Conservation (phyloP, 2,329 filamentous ascomycete genomes). For the Xylariaceae sp. region DNA sequence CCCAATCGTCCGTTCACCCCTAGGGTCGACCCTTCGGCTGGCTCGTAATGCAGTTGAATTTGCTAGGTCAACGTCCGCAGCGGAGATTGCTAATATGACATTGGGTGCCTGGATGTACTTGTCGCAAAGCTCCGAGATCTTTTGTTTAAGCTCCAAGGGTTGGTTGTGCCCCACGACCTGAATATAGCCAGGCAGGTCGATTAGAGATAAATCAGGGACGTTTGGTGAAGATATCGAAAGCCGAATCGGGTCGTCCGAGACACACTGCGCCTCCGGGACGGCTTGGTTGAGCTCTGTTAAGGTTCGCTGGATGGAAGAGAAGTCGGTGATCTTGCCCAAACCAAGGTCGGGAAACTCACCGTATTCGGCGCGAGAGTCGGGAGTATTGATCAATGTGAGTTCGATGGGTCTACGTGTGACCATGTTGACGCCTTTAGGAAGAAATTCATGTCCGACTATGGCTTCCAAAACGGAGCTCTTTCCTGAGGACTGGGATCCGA, state of each 20-base stretch:
- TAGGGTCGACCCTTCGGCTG: conserved; percentile 84
- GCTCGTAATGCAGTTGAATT: conserved; percentile 92
- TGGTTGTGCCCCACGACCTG: conserved; percentile 92
- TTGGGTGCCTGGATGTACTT: conserved; percentile 97
- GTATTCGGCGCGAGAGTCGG: conserved; percentile 80
- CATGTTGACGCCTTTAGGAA: conserved; percentile 99
- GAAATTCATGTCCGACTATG: conserved; percentile 94
- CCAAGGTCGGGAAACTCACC: conserved; percentile 94
- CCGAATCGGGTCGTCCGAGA: conserved; percentile 94
- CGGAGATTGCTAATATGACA: conserved; percentile 93
- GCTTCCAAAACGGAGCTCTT: conserved; percentile 97
- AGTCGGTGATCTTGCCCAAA: conserved; percentile 85
- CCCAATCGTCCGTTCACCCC: conserved; percentile 93
- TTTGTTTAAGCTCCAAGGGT: conserved; percentile 85
- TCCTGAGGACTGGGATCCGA: conserved; percentile 95
- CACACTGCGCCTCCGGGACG: conserved; percentile 84
- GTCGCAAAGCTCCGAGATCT: conserved; percentile 92
- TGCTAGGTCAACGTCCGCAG: conserved; percentile 92
- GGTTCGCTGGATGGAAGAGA: conserved; percentile 85
- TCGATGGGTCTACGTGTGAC: conserved; percentile 94
- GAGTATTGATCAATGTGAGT: conserved; percentile 91
- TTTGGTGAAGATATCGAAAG: conserved; percentile 93
- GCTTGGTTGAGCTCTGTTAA: conserved; percentile 92
- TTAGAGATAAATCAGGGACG: conserved; percentile 90
- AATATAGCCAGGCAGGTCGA: conserved; percentile 95